Base-by-base conservation (phyloP, 2,329 filamentous ascomycete genomes). In the Colletotrichum limetticola region DNA sequence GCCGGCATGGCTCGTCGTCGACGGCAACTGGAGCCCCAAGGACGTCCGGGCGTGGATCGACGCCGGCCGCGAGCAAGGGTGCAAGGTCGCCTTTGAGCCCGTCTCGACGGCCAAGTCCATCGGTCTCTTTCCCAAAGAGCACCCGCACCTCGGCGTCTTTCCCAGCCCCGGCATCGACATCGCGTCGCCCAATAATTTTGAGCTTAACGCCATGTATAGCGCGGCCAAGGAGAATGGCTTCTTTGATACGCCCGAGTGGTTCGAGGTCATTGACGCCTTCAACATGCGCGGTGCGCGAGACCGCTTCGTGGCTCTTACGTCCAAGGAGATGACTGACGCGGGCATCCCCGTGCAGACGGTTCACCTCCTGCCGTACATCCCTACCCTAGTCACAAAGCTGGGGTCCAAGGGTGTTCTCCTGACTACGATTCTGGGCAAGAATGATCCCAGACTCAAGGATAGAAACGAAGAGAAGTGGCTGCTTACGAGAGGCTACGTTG, bases 291-390 rank as follows among this genome's bases (percentile, higher is more conserved):
- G 92, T 4, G 92, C 94, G 1, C 87, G 94, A 64, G 91, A 95
- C 32, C 88, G 91, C 1, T 92, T 98, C 65, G 87, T 93, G 0
- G 85, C 88, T 5, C 85, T 95, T n/a, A 93, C 94, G 0, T 91
- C 88, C 2, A 78, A 83, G 0, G 86, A 87, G 3, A 85, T 98
- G 65, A 93, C 95, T 1, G 93, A 97, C 76, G 86, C 91, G 11
- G 97, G 96, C 1, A 89, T 98, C 14, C 95, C 96, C 0, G 92
- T 97, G 77, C 93, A 96, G 83, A 90, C 89, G 46, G 89, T 98
- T 53, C 94, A 97, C 78, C 89, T 99, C 24, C 88, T 98, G 1
- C 97, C 97, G 0, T 97, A 95, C 77, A 93, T 98, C 26, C 95
- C 95, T 0, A 94, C 90, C 3, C 90, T 98, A 35, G 84, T 97